Evolutionary conservation across 1,139 yeast genomes (phyloP).

Genomic region (Debaryomyces singareniensis): DNA sequence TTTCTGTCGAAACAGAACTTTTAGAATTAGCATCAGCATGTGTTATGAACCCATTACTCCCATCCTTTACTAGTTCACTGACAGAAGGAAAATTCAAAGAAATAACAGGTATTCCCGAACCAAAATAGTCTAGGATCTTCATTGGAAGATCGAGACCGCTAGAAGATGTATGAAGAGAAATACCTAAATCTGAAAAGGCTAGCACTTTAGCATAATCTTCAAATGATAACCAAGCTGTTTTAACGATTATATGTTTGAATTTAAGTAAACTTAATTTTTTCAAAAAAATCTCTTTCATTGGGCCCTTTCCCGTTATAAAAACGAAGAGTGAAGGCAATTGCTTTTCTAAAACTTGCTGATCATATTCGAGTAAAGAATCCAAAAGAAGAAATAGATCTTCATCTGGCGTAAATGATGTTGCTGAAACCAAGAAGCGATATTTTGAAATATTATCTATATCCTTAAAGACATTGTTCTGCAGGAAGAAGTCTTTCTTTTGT

Average conservation of each 20-base stretch:
- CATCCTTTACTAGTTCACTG: conserved; percentile 49
- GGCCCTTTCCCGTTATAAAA: conserved; percentile 93
- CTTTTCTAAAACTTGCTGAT: conserved; percentile 15
- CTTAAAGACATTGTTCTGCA: conserved; percentile 23
- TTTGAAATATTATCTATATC: conserved; percentile 21
- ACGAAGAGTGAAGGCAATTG: conserved; percentile 49
- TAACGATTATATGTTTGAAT: conserved; percentile 38
- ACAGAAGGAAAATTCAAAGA: conserved; percentile 73
- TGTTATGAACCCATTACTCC: conserved; percentile 39
- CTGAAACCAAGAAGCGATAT: conserved; percentile 66
- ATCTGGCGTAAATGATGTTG: conserved; percentile 95
- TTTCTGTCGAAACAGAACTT: conserved; percentile 29
- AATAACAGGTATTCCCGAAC: conserved; percentile 90
- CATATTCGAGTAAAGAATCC: conserved; percentile 61
- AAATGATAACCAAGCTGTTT: conserved; percentile 68
- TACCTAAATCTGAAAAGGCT: conserved; percentile 77
- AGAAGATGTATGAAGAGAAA: conserved; percentile 85
- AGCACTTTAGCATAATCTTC: conserved; percentile 78
- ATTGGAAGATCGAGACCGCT: conserved; percentile 94
- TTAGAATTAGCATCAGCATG: conserved; percentile 34
- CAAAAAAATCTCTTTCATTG: conserved; percentile 50
- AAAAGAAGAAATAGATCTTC: conserved; percentile 75
- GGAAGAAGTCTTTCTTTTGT: conserved; percentile 10
- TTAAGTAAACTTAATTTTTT: conserved; percentile 36
- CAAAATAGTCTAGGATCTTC: conserved; percentile 96